These are phyloP conservation scores for Athelia sp. DNA, from an alignment of 1,284 basidiomycete species.

Conservation along the genomic window DNA sequence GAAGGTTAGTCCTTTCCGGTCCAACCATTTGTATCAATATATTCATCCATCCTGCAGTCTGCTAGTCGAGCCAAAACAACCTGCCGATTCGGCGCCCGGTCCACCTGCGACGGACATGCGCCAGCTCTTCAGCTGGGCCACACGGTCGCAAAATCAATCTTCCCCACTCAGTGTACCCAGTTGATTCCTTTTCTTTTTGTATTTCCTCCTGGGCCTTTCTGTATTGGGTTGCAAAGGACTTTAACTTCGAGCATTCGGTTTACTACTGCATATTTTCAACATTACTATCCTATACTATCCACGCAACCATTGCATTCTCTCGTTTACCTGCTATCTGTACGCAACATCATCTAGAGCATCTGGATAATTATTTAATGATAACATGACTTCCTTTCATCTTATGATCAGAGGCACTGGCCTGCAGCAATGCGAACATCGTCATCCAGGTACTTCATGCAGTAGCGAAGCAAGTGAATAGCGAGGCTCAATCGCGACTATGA, in stretches of 20 bases:
- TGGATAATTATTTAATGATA: slow-evolving; percentile 1
- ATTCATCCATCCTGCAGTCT: slow-evolving; percentile 39
- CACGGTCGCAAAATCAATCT: slow-evolving; percentile 40
- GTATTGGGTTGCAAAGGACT: too few species aligned
- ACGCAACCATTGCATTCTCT: neutral
- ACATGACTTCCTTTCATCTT: too few species aligned
- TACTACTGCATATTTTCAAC: neutral
- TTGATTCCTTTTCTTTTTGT: slow-evolving; percentile 5
- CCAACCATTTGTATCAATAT: slow-evolving; percentile 1
- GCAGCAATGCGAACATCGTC: too few species aligned
- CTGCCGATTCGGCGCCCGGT: slow-evolving; percentile 57
- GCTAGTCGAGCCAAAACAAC: slow-evolving; percentile 73
- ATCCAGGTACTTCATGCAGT: too few species aligned
- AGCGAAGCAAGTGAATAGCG: too few species aligned
- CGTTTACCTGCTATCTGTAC: slow-evolving; percentile 5
- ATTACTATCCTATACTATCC: neutral
- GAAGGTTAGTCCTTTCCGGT: slow-evolving; percentile 49
- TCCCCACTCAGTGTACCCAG: slow-evolving; percentile 11
- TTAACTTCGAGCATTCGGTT: neutral
- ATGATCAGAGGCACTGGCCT: too few species aligned
- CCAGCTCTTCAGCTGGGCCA: slow-evolving; percentile 74
- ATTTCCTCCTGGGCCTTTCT: too few species aligned
- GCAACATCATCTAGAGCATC: slow-evolving; percentile 15
- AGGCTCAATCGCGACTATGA: slow-evolving; percentile 21
- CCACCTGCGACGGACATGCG: slow-evolving; percentile 53